phyloP scores from a whole-genome alignment of 73 alveolate species.

The Tetrahymena thermophila region DNA sequence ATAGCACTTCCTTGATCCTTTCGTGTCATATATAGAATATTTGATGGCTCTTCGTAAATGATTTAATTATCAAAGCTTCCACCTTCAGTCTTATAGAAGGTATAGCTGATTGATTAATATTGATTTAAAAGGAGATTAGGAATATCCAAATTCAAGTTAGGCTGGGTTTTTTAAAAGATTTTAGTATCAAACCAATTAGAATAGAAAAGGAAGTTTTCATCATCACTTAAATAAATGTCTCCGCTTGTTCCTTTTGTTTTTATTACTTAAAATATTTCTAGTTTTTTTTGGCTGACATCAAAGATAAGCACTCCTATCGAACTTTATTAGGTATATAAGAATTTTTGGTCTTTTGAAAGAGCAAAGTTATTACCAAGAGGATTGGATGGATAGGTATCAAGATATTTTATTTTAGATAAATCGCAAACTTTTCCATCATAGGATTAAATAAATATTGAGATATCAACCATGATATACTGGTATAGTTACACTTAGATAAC shows the following conservation, averaged over 20 bases:
- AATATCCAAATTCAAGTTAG: neutral
- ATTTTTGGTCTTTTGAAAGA: neutral
- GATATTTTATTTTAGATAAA: neutral
- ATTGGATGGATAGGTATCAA: neutral
- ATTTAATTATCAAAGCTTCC: neutral
- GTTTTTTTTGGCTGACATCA: neutral
- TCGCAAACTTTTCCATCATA: neutral
- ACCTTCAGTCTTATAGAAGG: neutral
- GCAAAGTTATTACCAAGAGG: neutral
- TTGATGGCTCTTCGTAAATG: neutral
- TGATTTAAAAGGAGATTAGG: neutral
- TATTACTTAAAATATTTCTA: neutral
- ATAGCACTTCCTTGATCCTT: neutral
- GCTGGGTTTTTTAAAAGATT: neutral
- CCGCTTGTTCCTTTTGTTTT: neutral
- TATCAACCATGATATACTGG: neutral
- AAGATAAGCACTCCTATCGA: neutral
- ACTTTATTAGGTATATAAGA: neutral
- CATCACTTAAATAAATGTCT: neutral
- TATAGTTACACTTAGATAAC: neutral
- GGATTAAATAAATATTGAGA: neutral
- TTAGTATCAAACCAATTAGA: neutral
- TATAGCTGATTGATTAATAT: neutral
- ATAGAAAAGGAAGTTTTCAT: neutral
- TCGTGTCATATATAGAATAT: neutral